phyloP scores from a whole-genome alignment of 441 rosid species.

The Biscutella laevigata region DNA sequence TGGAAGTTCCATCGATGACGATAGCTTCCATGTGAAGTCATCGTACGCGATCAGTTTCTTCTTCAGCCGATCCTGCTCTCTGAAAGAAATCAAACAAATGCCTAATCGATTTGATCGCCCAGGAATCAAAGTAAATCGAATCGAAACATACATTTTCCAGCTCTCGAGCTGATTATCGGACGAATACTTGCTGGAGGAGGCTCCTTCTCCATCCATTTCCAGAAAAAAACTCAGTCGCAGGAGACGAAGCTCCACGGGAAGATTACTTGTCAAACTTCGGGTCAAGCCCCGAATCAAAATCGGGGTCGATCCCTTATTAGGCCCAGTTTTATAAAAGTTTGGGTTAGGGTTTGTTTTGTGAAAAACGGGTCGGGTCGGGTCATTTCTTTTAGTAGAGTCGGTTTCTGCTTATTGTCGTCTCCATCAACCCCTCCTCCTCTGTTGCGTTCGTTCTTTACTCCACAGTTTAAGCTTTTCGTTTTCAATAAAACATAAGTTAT shows the following conservation, averaged over 20 bases:
- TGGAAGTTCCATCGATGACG: slow-evolving; percentile 8
- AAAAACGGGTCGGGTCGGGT: slow-evolving; percentile 26
- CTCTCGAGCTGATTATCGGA: slow-evolving; percentile 15
- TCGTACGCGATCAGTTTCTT: slow-evolving; percentile 36
- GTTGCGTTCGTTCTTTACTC: slow-evolving; percentile 5
- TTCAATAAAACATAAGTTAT: too few species aligned
- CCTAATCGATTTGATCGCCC: background rate
- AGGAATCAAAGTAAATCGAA: background rate
- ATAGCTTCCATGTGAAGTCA: slow-evolving; percentile 53
- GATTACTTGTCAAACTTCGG: too few species aligned
- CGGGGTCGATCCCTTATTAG: too few species aligned
- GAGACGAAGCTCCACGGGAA: slow-evolving; percentile 1
- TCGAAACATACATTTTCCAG: slow-evolving; percentile 22
- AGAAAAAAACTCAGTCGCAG: slow-evolving; percentile 1
- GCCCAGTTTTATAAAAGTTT: background rate
- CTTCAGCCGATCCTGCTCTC: slow-evolving; percentile 51
- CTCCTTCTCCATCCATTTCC: slow-evolving; percentile 15
- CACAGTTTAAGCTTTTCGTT: background rate
- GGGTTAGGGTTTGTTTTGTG: slow-evolving; percentile 23
- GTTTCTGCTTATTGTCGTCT: slow-evolving; percentile 17
- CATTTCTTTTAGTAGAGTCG: slow-evolving; percentile 16
- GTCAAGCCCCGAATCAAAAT: too few species aligned
- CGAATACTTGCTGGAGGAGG: slow-evolving; percentile 2
- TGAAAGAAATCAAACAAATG: slow-evolving; percentile 6
- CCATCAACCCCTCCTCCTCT: slow-evolving; percentile 9